Conservation (phyloP, 2,329 filamentous ascomycete species). For the Trichoderma sp. region DNA sequence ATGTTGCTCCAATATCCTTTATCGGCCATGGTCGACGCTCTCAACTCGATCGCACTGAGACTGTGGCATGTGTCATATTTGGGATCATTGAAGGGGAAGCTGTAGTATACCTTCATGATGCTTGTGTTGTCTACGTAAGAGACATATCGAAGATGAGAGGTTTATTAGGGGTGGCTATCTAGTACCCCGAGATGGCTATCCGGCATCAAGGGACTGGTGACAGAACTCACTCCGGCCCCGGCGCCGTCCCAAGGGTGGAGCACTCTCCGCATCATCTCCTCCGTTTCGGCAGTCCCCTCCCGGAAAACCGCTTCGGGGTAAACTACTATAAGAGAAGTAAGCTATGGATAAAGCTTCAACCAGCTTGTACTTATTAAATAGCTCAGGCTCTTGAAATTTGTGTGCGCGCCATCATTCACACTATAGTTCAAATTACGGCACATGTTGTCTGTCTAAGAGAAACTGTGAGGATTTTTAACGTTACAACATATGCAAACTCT, state of each 20-base stretch:
- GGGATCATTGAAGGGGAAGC: background rate
- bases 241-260: background rate
- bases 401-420: background rate
- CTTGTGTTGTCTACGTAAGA: rapidly evolving
- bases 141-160: background rate
- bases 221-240: background rate
- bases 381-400: background rate
- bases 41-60: background rate
- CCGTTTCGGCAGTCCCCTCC: background rate
- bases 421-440: background rate
- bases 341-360: background rate
- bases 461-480: no score
- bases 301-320: background rate
- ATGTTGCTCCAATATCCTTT: background rate
- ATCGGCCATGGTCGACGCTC: background rate
- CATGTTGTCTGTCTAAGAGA: background rate
- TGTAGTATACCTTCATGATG: background rate
- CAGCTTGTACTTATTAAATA: background rate
- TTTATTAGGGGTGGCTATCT: background rate
- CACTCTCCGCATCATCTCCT: background rate
- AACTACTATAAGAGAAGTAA: background rate
- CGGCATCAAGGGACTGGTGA: no score
- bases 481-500: no score
- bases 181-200: background rate
- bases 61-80: background rate